Evolutionary conservation across 2,329 filamentous ascomycete genomes (phyloP).

Genomic region (Aspergillus sergii): DNA sequence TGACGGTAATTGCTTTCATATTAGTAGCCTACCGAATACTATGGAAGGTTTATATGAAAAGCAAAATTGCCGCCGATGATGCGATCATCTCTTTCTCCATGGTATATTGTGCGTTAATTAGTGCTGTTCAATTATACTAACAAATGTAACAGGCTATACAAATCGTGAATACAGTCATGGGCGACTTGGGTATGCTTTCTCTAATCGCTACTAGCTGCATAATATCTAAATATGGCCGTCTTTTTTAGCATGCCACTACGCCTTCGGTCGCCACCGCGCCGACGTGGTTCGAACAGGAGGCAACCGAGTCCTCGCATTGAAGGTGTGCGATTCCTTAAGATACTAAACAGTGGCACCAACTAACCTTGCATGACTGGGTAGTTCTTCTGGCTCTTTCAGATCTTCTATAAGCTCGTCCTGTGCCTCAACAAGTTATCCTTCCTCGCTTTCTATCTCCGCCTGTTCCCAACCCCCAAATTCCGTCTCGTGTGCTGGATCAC

Average conservation of each 20-base stretch:
- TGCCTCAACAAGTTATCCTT: conserved; percentile 30
- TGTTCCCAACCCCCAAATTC: conserved; percentile 27
- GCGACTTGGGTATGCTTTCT: not conserved
- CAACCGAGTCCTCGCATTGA: conserved; percentile 5
- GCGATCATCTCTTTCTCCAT: not conserved
- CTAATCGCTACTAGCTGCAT: not conserved
- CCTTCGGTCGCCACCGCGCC: conserved; percentile 7
- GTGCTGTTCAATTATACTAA: not conserved
- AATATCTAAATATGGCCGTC: not conserved
- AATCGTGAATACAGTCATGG: not conserved
- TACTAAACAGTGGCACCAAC: not conserved
- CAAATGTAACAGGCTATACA: not conserved
- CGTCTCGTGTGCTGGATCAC: conserved; percentile 16
- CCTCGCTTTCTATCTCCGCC: conserved; percentile 30
- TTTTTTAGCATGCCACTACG: conserved; percentile 6
- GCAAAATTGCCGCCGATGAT: not conserved
- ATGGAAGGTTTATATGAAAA: not conserved
- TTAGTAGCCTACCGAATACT: not conserved
- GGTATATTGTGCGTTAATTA: not conserved
- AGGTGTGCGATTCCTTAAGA: not conserved
- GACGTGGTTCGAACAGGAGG: conserved; percentile 5
- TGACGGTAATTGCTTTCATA: conserved; percentile 6
- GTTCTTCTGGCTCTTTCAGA: conserved; percentile 13
- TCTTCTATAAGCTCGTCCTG: conserved; percentile 8
- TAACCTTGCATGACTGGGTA: not conserved